Evolutionary conservation across 352 stramenopile species (phyloP).

Genomic region (Phytophthora pluvialis): DNA sequence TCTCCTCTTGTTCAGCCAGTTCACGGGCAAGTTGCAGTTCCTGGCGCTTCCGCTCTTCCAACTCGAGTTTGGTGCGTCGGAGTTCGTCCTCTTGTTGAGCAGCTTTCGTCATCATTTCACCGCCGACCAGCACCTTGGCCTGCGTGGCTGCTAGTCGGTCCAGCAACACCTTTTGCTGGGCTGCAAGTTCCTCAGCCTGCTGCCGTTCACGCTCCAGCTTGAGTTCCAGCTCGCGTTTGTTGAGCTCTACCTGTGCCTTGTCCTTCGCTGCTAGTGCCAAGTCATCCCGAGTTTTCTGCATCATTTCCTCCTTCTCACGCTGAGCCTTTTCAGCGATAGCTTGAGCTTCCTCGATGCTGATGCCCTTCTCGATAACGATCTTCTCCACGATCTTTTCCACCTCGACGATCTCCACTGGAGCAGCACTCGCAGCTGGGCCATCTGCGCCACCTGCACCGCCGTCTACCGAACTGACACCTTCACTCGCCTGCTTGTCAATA

Average conservation of each 20-base stretch:
- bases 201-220: conserved; percentile 90
- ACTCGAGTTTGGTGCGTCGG: conserved; percentile 91
- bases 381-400: conserved; percentile 88
- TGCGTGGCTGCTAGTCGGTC: conserved; percentile 93
- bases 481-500: conserved; percentile 58
- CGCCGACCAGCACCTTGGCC: conserved; percentile 91
- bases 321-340: conserved; percentile 76
- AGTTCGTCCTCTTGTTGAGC: conserved; percentile 95
- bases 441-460: conserved; percentile 5
- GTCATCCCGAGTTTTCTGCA: conserved; percentile 73
- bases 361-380: conserved; percentile 83
- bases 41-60: conserved; percentile 91
- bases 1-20: conserved; percentile 94
- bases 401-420: conserved; percentile 55
- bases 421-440: conserved; percentile 1
- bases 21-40: conserved; percentile 90
- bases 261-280: conserved; percentile 77
- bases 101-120: conserved; percentile 94
- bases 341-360: conserved; percentile 81
- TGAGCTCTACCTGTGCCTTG: conserved; percentile 84
- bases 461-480: conserved; percentile 17
- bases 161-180: conserved; percentile 79
- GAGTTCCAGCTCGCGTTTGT: conserved; percentile 86
- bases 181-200: conserved; percentile 66
- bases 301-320: conserved; percentile 78